Evolutionary conservation across 2,329 filamentous ascomycete species (phyloP), one percentile per base, ranked within the genome.

Genomic region (Reticulascus tulasneorum): DNA sequence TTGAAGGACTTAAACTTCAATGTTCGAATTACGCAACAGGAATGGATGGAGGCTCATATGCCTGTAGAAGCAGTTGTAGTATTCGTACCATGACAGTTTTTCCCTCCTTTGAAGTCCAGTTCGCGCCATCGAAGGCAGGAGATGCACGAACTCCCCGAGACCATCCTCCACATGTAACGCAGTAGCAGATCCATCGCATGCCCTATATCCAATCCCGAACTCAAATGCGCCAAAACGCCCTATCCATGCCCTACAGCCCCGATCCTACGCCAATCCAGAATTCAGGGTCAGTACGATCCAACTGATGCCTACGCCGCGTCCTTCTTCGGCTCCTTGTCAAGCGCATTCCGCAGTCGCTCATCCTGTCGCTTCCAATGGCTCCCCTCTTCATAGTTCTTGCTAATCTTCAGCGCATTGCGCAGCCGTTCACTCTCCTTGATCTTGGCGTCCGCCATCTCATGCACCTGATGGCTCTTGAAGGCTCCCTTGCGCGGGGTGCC

Each of bases 391-490:
- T 93, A 93, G 58, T 91, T 76, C 55, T 83, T 82, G 55, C 82
- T 82, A 52, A 97, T 94, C 32, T 89, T 90, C 48, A 98, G 70
- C 7, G 93, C 93, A 61, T 74, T 86, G 47, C 91, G 71, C 58
- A 98, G 67, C 51, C 86, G 77, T 65, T 97, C 90, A 61, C 84
- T 95, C 73, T 98, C 93, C 59, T 87, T 84, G 49, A 94, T 91
- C 75, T 98, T 98, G 42, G 91, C 93, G 53, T 93, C 86, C 13
- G 93, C 93, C 59, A 95, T 74, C 65, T 97, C 93, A 67, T 98
- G 93, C 15, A 97, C 89, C 64, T 97, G 88, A 63, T 97, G 89
- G 47, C 82, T 74, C 66, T 97, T 98, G 46, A 97, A 73, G 9
- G 77, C 74, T 49, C 69, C 75, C 35, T 58, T 64, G 37, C 63